Base-by-base conservation (phyloP, 768 basidiomycete genomes). In the Terana coerulea region DNA sequence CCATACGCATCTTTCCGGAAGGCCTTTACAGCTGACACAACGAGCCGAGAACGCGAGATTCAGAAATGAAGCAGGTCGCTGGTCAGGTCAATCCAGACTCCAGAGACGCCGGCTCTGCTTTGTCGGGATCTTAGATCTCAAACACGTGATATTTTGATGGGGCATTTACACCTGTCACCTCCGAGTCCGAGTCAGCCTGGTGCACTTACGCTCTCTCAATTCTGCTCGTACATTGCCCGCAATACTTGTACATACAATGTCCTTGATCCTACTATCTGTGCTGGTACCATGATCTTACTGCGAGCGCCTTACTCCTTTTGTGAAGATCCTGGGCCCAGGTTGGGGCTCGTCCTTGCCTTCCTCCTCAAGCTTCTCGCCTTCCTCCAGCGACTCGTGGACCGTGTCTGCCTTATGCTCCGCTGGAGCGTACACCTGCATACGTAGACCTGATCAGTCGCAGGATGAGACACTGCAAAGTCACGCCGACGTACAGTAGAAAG, bases 371-470 rank as follows among this genome's bases (percentile, higher is more conserved):
- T 55, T 55, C 39, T 64, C 63, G 4, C 63, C 63, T 42, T 64
- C 55, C 41, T 62, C 63, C 14, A 61, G 47, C 2, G 54, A 52
- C 19, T 59, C 56, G 36, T 64, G 63, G 11, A 62, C 63, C 1
- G 63, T 62, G 47, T 62, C 60, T 4, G 61, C 63, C 55, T 61
- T 62, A 53, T 64, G 63, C 51, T 64, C 63, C 6, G 61, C 63
- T 17, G 63, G 63, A 3, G 63, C 63, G 41, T 64, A 64, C 4
- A 64, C 59, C 63, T 64, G 36, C 1, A n/a, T n/a, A n/a, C n/a
- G n/a, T n/a, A n/a, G n/a, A n/a, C n/a, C n/a, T n/a, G 11, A 21
- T 22, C 30, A 47, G 7, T 4, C 4, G 36, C 34, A 49, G n/a
- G 14, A 24, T 1, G 21, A 4, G 9, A 6, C 9, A 10, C 7